Conservation (phyloP, 352 stramenopile genomes). For the Aphanomyces stellatus region DNA sequence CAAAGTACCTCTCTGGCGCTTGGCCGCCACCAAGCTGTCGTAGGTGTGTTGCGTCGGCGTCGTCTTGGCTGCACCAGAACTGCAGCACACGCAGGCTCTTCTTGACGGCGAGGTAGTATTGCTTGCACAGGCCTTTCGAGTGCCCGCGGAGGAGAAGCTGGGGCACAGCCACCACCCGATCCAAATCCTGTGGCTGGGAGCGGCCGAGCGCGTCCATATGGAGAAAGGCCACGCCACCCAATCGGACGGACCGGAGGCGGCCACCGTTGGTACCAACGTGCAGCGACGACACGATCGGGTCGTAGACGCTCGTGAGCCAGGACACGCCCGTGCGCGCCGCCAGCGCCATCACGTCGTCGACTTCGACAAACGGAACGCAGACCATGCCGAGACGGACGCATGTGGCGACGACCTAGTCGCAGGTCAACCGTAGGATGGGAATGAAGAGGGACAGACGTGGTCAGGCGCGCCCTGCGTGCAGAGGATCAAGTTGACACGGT, state of each 20-base stretch:
- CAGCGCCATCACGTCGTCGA: conserved; percentile 37
- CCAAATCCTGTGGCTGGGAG: background rate
- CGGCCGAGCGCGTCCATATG: background rate
- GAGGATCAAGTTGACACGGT: conserved; percentile 37
- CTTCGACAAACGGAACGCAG: conserved; percentile 51
- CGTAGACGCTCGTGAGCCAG: conserved; percentile 44
- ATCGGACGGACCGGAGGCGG: conserved; percentile 27
- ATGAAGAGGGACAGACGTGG: background rate
- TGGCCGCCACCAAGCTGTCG: background rate
- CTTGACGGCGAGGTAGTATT: conserved; percentile 46
- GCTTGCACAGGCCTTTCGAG: conserved; percentile 54
- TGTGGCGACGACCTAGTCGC: conserved; percentile 32
- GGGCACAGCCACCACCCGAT: conserved; percentile 21
- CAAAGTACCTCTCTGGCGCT: background rate
- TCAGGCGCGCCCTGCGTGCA: conserved; percentile 26
- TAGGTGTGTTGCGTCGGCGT: background rate
- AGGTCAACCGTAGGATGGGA: conserved; percentile 9
- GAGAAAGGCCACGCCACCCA: conserved; percentile 26
- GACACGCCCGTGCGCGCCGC: conserved; percentile 31
- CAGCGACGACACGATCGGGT: conserved; percentile 24
- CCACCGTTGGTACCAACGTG: conserved; percentile 35
- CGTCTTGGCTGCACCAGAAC: conserved; percentile 23
- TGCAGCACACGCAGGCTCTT: conserved; percentile 50
- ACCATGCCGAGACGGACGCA: conserved; percentile 41
- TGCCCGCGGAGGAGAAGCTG: conserved; percentile 49